Evolutionary conservation across 2,329 filamentous ascomycete species (phyloP).

Genomic region (Ophiocordyceps camponoti-leonardi): DNA sequence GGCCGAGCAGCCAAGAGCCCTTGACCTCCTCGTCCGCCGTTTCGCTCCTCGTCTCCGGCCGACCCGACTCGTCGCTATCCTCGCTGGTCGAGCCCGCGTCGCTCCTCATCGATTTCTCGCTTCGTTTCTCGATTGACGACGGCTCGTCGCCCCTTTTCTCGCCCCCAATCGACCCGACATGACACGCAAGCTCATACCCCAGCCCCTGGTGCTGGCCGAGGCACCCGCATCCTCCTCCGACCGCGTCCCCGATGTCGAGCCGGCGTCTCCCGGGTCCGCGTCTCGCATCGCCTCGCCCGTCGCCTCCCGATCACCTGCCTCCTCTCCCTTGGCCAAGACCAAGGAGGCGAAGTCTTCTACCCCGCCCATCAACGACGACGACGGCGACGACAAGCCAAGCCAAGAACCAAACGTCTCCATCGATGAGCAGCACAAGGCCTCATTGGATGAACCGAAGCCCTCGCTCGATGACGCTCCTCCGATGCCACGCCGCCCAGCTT

Average conservation of each 20-base stretch:
- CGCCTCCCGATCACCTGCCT: constrained; percentile 21
- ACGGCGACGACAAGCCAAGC: constrained; percentile 9
- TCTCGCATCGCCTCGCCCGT: constrained; percentile 12
- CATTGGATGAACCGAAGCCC: constrained; percentile 7
- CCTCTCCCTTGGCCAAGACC: constrained; percentile 25
- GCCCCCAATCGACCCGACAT: constrained; percentile 13
- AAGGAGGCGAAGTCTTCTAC: constrained; percentile 7
- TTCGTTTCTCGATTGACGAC: not conserved
- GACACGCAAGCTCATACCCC: constrained; percentile 40
- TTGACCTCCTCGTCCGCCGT: not conserved
- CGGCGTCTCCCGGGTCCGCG: constrained; percentile 13
- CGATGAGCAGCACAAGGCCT: constrained; percentile 5
- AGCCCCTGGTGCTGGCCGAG: constrained; percentile 37
- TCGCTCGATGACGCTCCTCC: constrained; percentile 6
- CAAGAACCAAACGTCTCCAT: constrained; percentile 6
- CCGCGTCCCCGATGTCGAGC: constrained; percentile 9
- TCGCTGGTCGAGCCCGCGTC: not conserved
- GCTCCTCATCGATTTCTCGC: not conserved
- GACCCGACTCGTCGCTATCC: not conserved
- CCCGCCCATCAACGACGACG: constrained; percentile 5
- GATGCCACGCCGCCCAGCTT: constrained; percentile 7
- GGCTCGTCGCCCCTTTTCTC: not conserved
- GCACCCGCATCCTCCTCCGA: constrained; percentile 14
- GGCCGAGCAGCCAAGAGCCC: not conserved
- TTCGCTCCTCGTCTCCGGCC: not conserved